Base-by-base conservation (phyloP, 371 early-diverging fungal species). In the Globomyces sp. region DNA sequence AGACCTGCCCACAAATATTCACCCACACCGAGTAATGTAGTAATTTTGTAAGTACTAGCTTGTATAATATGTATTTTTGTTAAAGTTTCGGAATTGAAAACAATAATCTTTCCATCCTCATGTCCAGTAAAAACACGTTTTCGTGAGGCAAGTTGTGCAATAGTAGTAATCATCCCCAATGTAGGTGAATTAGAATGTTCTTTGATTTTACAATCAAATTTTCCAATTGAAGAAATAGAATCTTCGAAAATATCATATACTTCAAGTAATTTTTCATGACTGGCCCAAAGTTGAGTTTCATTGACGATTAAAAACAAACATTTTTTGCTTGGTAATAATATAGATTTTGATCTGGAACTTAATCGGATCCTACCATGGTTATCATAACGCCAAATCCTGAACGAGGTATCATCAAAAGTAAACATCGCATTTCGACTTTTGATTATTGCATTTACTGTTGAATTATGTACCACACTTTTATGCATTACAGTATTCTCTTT, bases 1-100 rank as follows among this genome's bases (percentile, higher is more conserved):
- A 85, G 87, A 1, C 90, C 92, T 34, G 83, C 87, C 94, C 94
- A 94, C 0, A 92, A 65, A 42, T 71, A 66, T 4, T 89, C 86
- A 9, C 85, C 86, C 0, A 89, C 83, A 36, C 80, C 75, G 1
- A 85, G 71, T 71, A 92, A 70, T 1, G 86, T 71, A 51, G 85
- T 83, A 53, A 92, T 88, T 46, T 86, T 81, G 74, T 94, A 92
- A 58, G 81, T 74, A 1, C 86, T 85, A 1, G 85, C 83, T 4
- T 75, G 75, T 40, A 89, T 75, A 3, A 85, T 72, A 43, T 82
- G 77, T 0, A 80, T 34, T 49, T 77, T 74, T 4, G 78, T 77
- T 24, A 83, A 57, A 0, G 81, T 74, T 11, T 72, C 71, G 13
- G 79, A 72, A 68, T 90, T 86, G 90, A 90, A 92, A 0, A 90